These are phyloP conservation scores for Phenoliferia sp. DNA, from an alignment of 1,284 basidiomycete genomes.

Conservation along the genomic window DNA sequence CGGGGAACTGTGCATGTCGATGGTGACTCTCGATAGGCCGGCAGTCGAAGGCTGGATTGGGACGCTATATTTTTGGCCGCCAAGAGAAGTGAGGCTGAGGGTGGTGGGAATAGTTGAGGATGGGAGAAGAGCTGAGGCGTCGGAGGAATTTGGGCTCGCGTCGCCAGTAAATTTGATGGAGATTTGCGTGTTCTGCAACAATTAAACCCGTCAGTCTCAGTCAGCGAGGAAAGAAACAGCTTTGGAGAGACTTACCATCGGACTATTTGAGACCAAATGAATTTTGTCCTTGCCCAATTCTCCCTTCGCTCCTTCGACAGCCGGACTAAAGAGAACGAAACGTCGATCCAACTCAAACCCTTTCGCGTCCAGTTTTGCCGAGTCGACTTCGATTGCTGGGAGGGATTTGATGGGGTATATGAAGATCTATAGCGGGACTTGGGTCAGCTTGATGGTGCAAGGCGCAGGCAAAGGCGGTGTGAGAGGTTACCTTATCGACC, in stretches of 20 bases:
- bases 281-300: background rate
- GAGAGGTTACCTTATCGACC: too few relatives aligned
- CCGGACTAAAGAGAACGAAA: conserved; percentile 1
- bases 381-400: background rate
- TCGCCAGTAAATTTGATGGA: too few relatives aligned
- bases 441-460: too few relatives aligned
- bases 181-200: background rate
- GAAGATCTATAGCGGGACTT: too few relatives aligned
- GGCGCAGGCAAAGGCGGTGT: too few relatives aligned
- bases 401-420: conserved; percentile 8
- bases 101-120: background rate
- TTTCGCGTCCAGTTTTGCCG: background rate
- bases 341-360: background rate
- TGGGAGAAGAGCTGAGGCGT: background rate
- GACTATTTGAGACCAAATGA: background rate
- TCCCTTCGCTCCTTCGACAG: too few relatives aligned
- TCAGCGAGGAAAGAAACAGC: background rate
- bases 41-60: background rate
- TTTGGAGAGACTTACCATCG: background rate
- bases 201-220: too few relatives aligned
- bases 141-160: too few relatives aligned
- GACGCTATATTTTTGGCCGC: background rate
- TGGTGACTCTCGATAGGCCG: background rate
- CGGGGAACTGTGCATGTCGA: background rate
- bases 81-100: background rate